phyloP scores from a whole-genome alignment of 768 basidiomycete species.

The Tubosaeta brunneosetosa region DNA sequence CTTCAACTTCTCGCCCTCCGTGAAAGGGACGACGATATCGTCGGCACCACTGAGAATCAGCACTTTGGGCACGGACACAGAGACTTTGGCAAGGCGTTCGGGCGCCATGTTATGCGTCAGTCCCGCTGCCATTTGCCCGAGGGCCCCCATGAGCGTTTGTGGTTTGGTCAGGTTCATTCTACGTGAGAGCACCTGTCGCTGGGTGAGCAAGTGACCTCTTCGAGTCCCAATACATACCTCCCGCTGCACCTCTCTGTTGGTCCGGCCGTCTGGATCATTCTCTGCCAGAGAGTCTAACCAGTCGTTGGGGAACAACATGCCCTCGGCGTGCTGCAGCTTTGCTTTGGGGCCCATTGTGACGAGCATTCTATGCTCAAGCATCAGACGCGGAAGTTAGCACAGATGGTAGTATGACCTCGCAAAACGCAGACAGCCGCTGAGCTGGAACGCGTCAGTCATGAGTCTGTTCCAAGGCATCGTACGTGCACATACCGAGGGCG shows the following conservation, averaged over 20 bases:
- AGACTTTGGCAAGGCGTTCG: conserved; percentile 45
- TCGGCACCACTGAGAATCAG: conserved; percentile 63
- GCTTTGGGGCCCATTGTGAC: conserved; percentile 37
- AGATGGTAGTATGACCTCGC: conserved; percentile 24
- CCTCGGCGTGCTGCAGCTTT: conserved; percentile 47
- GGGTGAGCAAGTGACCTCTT: background rate
- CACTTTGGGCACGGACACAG: conserved; percentile 58
- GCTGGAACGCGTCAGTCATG: conserved; percentile 26
- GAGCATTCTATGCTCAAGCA: conserved; percentile 29
- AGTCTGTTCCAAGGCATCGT: background rate
- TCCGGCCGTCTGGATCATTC: conserved; percentile 52
- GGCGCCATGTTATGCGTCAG: conserved; percentile 58
- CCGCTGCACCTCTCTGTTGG: conserved; percentile 57
- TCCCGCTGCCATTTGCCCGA: conserved; percentile 71
- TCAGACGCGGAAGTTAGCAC: conserved; percentile 2
- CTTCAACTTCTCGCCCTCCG: conserved; percentile 50
- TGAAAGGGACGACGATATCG: conserved; percentile 53
- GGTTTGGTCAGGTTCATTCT: conserved; percentile 51
- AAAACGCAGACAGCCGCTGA: conserved; percentile 35
- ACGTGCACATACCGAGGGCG: conserved; percentile 52
- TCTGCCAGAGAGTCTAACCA: conserved; percentile 59
- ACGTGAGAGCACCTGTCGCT: conserved; percentile 38
- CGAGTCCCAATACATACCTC: conserved; percentile 37
- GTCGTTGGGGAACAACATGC: conserved; percentile 54
- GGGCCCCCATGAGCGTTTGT: conserved; percentile 54